Evolutionary conservation across 208 protist genomes (phyloP).

Genomic region (Histomonas meleagridis): DNA sequence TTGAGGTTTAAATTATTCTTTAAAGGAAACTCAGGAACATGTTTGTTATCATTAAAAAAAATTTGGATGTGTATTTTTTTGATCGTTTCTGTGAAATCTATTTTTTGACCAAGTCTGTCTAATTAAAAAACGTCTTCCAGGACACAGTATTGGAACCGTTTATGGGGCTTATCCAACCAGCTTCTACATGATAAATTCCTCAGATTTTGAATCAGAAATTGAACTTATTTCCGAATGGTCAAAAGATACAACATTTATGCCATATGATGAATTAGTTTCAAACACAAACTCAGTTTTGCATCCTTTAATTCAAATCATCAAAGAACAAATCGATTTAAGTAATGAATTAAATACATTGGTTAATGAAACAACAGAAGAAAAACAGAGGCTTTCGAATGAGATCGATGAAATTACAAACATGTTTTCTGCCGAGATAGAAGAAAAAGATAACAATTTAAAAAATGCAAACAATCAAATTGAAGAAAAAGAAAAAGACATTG

Average conservation of each 20-base stretch:
- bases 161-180: too few relatives aligned
- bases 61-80: too few relatives aligned
- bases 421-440: background rate
- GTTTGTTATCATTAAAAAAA: too few relatives aligned
- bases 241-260: background rate
- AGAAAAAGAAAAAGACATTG: background rate
- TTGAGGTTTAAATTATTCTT: too few relatives aligned
- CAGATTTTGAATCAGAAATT: background rate
- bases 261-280: background rate
- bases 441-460: background rate
- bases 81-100: too few relatives aligned
- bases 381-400: background rate
- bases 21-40: too few relatives aligned
- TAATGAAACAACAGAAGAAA: background rate
- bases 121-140: too few relatives aligned
- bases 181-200: background rate
- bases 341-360: background rate
- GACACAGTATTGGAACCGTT: too few relatives aligned
- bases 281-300: background rate
- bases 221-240: background rate
- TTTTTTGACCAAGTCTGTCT: too few relatives aligned
- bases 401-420: background rate
- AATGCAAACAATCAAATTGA: background rate
- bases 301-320: background rate
- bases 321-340: background rate